These are phyloP conservation scores for Fusarium verticillioides DNA, from an alignment of 2,329 filamentous ascomycete species.

Conservation along the genomic window DNA sequence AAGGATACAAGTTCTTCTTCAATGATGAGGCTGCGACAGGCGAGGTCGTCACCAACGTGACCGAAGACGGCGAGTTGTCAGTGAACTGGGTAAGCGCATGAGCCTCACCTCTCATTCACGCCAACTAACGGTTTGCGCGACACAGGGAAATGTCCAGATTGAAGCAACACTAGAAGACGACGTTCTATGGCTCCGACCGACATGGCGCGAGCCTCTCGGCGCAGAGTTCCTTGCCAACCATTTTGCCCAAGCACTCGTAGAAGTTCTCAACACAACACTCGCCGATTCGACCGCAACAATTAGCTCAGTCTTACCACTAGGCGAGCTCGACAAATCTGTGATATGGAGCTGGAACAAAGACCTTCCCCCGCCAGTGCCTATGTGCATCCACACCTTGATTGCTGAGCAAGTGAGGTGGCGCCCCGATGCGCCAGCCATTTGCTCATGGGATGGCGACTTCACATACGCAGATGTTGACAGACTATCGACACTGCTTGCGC, in stretches of 20 bases:
- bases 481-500: constrained; percentile 39
- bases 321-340: constrained; percentile 36
- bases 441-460: constrained; percentile 48
- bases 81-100: constrained; percentile 36
- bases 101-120: neutral
- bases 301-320: constrained; percentile 31
- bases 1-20: constrained; percentile 30
- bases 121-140: constrained; percentile 4
- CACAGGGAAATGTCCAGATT: constrained; percentile 40
- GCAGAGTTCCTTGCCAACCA: constrained; percentile 41
- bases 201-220: constrained; percentile 40
- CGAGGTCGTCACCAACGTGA: constrained; percentile 17
- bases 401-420: constrained; percentile 37
- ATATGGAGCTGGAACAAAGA: constrained; percentile 44
- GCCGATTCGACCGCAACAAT: constrained; percentile 12
- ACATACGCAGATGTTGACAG: constrained; percentile 44
- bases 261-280: constrained; percentile 41
- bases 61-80: constrained; percentile 21
- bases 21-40: constrained; percentile 37
- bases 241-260: constrained; percentile 35
- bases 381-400: constrained; percentile 43
- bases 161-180: constrained; percentile 33
- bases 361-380: constrained; percentile 23
- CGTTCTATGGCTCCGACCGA: constrained; percentile 33
- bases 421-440: constrained; percentile 43